These are phyloP conservation scores for Flaveria ramosissima DNA, from an alignment of 129 eudicot species.

Conservation along the genomic window DNA sequence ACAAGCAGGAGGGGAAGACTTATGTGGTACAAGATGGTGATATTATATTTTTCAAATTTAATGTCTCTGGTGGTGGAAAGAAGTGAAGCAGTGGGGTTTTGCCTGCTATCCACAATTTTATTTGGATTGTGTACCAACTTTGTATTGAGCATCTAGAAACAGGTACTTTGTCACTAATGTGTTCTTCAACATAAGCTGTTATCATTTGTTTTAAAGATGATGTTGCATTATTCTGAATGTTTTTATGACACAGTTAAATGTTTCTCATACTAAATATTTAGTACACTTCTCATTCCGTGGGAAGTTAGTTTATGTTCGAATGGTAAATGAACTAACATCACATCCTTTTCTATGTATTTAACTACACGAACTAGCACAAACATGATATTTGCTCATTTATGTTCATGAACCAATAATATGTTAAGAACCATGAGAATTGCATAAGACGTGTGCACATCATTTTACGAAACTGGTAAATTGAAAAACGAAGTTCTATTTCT, in stretches of 20 bases:
- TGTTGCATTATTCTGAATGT: constrained; percentile 20
- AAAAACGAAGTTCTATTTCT: too few species aligned
- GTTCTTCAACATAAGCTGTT: constrained; percentile 23
- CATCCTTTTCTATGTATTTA: too few species aligned
- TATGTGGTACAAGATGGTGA: constrained; percentile 96
- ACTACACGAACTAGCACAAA: too few species aligned
- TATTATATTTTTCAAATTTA: constrained; percentile 90
- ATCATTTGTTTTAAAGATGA: constrained; percentile 29
- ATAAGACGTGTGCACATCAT: too few species aligned
- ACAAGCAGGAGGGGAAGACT: constrained; percentile 90
- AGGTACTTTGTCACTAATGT: constrained; percentile 20
- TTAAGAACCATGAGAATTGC: too few species aligned
- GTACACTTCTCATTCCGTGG: neutral
- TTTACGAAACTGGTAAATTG: too few species aligned
- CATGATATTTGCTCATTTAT: too few species aligned
- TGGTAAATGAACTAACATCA: too few species aligned
- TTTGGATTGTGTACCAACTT: constrained; percentile 26
- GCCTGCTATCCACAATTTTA: constrained; percentile 10
- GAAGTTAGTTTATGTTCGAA: too few species aligned
- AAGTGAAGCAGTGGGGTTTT: constrained; percentile 49
- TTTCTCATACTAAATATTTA: neutral
- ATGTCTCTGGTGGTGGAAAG: constrained; percentile 94
- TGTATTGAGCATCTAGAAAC: constrained; percentile 28
- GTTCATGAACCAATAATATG: too few species aligned
- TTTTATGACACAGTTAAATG: neutral